Base-by-base conservation (phyloP, 192 early-diverging fungal genomes). In the Funneliformis geosporum region DNA sequence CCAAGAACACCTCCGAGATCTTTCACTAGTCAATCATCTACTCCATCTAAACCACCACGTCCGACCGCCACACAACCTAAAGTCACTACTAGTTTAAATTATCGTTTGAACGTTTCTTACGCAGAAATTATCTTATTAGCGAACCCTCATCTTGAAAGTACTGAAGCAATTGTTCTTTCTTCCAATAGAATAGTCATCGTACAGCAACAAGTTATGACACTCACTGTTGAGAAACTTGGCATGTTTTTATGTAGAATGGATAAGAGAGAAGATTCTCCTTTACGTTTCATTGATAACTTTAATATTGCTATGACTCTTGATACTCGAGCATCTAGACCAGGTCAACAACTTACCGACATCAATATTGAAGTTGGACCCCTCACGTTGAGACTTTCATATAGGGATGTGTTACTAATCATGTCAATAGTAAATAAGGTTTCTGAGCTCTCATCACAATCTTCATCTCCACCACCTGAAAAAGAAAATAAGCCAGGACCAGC, bases 191-290 rank as follows among this genome's bases (percentile, higher is more conserved):
- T 98, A 0, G 89, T 95, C 27, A 82, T 97, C 55, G 88, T 91
- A 8, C 94, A 95, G 73, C 93, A 96, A 80, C 87, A 91, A 16
- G 86, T 94, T 42, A 91, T 91, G 75, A 92, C 90, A 4, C 67
- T 96, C 9, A 93, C 88, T 25, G 85, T 96, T 64, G 88, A 96
- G 47, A 92, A 95, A 76, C 88, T 96, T 59, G 94, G 95, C 55
- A 95, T 98, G 89, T 94, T 93, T 46, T 87, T 99, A 16, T 99
- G 96, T 88, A 89, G 89, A 11, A 95, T 98, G 90, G 93, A 96
- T 80, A 91, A 89, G 67, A 86, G 94, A 12, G 86, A 91, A 9
- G 92, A 94, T 47, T 95, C 96, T 0, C 87, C 87, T 7, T 81
- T 98, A 25, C 90, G 92, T 8, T 94, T 98, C 61, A 94, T 99